Evolutionary conservation across 371 early-diverging fungal species (phyloP).

Genomic region (Mortierella sp.): DNA sequence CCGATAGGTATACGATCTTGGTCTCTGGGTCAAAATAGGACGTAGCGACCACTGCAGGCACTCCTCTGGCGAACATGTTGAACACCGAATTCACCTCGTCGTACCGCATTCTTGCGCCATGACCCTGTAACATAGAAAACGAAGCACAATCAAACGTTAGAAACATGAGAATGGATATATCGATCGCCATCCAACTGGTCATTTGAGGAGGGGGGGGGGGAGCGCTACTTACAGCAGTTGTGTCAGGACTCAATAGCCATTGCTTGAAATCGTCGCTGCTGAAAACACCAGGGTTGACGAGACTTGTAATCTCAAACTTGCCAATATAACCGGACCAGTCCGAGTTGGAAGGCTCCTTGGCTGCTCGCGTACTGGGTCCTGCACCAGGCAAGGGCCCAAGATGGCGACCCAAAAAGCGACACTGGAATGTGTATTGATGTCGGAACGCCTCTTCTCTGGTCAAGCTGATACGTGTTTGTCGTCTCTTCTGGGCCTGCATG

Average conservation of each 20-base stretch:
- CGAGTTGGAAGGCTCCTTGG: conserved; percentile 22
- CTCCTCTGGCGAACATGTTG: conserved; percentile 21
- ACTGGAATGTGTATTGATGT: conserved; percentile 18
- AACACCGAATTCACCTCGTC: conserved; percentile 29
- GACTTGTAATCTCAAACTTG: conserved; percentile 39
- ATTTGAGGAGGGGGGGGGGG: neutral
- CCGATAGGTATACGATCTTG: conserved; percentile 30
- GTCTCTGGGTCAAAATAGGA: conserved; percentile 23
- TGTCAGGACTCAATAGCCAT: conserved; percentile 40
- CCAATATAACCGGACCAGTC: conserved; percentile 37
- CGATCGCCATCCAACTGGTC: no score
- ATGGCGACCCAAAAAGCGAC: conserved; percentile 32
- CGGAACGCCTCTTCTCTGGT: conserved; percentile 28
- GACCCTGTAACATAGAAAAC: conserved; percentile 18
- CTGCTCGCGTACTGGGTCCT: neutral
- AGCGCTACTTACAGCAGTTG: conserved; percentile 12
- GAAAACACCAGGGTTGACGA: conserved; percentile 24
- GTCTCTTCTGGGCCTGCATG: conserved; percentile 21
- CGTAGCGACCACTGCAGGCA: conserved; percentile 28
- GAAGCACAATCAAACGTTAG: neutral
- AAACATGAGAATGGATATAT: neutral
- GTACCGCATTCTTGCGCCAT: conserved; percentile 29
- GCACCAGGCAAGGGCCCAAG: conserved; percentile 22
- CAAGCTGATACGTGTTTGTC: conserved; percentile 13
- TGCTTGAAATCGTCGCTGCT: conserved; percentile 10